Evolutionary conservation across 805 yeast genomes (phyloP).

Genomic region (Cephaloascus albidus): DNA sequence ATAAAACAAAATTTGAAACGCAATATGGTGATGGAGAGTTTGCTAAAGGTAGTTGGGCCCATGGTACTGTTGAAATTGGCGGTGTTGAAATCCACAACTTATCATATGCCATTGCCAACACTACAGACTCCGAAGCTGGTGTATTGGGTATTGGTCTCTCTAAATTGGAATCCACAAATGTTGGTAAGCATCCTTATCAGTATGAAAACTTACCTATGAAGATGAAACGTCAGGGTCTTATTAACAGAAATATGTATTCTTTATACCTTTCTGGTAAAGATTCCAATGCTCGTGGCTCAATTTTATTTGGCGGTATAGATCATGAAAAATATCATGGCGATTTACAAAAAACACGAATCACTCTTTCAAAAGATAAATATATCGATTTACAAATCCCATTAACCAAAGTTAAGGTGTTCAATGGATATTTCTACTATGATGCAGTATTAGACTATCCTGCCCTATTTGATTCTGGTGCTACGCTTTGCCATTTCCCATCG

Average conservation of each 20-base stretch:
- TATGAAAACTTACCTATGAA: slow-evolving; percentile 19
- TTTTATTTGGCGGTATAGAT: slow-evolving; percentile 14
- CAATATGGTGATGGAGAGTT: slow-evolving; percentile 25
- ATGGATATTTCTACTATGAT: no score
- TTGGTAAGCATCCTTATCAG: slow-evolving; percentile 5
- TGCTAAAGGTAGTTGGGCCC: slow-evolving; percentile 30
- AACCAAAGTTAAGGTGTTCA: not conserved
- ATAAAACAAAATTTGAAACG: slow-evolving; percentile 14
- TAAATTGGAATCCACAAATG: slow-evolving; percentile 2
- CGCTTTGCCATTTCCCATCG: slow-evolving; percentile 37
- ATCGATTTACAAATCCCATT: not conserved
- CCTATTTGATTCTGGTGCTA: slow-evolving; percentile 51
- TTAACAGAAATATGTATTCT: slow-evolving; percentile 15
- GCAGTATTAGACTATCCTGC: slow-evolving; percentile 20
- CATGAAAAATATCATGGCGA: slow-evolving; percentile 7
- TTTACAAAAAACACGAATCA: not conserved
- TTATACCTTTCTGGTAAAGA: slow-evolving; percentile 10
- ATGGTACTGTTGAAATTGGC: slow-evolving; percentile 20
- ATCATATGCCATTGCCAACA: slow-evolving; percentile 28
- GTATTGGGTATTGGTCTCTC: not conserved
- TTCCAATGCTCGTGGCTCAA: slow-evolving; percentile 5
- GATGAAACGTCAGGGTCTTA: slow-evolving; percentile 13
- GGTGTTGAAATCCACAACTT: slow-evolving; percentile 18
- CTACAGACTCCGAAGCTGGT: slow-evolving; percentile 5
- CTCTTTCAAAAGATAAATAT: not conserved